phyloP scores from a whole-genome alignment of 225 moss, liverwort and hornwort genomes.

The Ulota crispa region DNA sequence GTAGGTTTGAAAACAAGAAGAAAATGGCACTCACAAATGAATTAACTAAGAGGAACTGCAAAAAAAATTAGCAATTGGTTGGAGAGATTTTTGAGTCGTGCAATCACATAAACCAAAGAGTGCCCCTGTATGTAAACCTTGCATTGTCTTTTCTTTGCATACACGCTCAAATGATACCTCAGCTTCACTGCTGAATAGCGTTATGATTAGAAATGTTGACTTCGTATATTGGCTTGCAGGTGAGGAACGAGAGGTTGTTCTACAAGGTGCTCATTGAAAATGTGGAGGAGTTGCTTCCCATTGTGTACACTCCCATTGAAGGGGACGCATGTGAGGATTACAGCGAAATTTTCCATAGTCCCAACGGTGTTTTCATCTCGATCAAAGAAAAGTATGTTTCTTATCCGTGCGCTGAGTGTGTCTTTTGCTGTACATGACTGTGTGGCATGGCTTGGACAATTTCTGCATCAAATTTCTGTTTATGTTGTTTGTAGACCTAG shows the following conservation, averaged over 20 bases:
- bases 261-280: slow-evolving; percentile 79
- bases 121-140: no score
- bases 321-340: slow-evolving; percentile 86
- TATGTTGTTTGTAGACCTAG: neutral
- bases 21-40: no score
- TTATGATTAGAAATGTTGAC: neutral
- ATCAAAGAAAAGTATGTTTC: slow-evolving; percentile 61
- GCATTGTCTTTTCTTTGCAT: no score
- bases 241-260: slow-evolving; percentile 72
- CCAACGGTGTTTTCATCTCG: slow-evolving; percentile 79
- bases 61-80: no score
- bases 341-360: slow-evolving; percentile 69
- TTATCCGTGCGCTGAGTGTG: neutral
- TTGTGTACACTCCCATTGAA: slow-evolving; percentile 91
- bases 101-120: no score
- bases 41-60: no score
- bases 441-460: neutral
- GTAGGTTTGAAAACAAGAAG: no score
- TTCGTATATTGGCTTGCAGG: slow-evolving; percentile 18
- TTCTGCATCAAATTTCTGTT: neutral
- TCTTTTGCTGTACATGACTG: neutral
- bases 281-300: slow-evolving; percentile 89
- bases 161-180: no score
- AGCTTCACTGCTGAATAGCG: no score
- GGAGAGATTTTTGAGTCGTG: no score